phyloP scores from a whole-genome alignment of 75 land plant genomes.

The Pinus taeda region DNA sequence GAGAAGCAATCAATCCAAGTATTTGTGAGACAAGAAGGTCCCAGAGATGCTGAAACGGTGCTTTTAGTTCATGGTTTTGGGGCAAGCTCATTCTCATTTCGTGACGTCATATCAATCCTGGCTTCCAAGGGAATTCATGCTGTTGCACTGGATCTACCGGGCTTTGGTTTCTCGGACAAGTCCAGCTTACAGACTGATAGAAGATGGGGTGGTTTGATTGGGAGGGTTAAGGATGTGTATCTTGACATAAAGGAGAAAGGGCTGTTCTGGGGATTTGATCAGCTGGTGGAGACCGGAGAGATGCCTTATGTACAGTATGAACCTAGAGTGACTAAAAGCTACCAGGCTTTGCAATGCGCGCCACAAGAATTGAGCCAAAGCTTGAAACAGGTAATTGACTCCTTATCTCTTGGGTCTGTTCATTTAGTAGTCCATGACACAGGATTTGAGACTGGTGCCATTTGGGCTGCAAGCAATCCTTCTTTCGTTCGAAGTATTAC shows the following conservation, averaged over 20 bases:
- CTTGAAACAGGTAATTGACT: constrained; percentile 47
- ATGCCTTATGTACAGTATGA: constrained; percentile 25
- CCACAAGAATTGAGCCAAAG: constrained; percentile 6
- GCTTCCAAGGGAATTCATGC: constrained; percentile 42
- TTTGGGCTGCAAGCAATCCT: constrained; percentile 54
- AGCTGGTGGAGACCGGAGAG: constrained; percentile 68
- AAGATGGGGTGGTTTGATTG: constrained; percentile 24
- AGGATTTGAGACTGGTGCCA: constrained; percentile 37
- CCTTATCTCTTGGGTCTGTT: constrained; percentile 56
- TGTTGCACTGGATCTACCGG: constrained; percentile 78
- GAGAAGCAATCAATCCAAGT: constrained; percentile 42
- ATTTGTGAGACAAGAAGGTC: constrained; percentile 49
- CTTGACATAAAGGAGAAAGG: constrained; percentile 77
- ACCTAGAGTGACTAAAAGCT: constrained; percentile 1
- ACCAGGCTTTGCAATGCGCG: not conserved
- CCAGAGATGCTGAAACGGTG: constrained; percentile 37
- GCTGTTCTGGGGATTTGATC: constrained; percentile 80
- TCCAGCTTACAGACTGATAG: constrained; percentile 20
- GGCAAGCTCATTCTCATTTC: constrained; percentile 65
- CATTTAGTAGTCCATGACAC: constrained; percentile 88
- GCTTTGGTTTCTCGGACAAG: constrained; percentile 79
- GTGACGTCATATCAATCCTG: constrained; percentile 33
- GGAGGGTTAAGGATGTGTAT: constrained; percentile 36
- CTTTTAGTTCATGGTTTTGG: constrained; percentile 76
- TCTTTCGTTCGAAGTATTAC: constrained; percentile 56